phyloP scores from a whole-genome alignment of 345 rosid genomes.

The Populus tremula region DNA sequence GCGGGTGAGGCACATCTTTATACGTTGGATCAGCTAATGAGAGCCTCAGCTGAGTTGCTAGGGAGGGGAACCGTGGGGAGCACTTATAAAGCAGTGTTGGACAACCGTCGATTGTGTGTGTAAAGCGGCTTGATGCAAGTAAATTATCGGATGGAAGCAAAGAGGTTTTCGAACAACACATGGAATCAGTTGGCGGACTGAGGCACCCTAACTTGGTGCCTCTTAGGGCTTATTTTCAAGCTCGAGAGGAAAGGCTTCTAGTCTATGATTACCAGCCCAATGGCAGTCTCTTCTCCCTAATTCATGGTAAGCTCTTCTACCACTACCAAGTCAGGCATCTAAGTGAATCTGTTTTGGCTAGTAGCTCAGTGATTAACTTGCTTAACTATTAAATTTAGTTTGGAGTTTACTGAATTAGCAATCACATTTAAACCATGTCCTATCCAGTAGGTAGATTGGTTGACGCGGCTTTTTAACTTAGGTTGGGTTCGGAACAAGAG shows the following conservation, averaged over 20 bases:
- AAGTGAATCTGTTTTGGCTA: not conserved
- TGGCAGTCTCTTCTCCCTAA: slow-evolving; percentile 81
- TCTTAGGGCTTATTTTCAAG: slow-evolving; percentile 79
- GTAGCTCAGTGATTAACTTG: not conserved
- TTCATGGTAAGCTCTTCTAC: slow-evolving; percentile 54
- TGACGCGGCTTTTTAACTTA: too few relatives aligned
- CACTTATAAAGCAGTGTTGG: slow-evolving; percentile 84
- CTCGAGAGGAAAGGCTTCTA: slow-evolving; percentile 74
- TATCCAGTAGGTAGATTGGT: too few relatives aligned
- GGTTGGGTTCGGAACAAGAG: too few relatives aligned
- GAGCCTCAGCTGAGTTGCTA: slow-evolving; percentile 88
- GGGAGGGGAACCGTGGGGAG: slow-evolving; percentile 77
- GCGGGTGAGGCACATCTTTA: slow-evolving; percentile 82
- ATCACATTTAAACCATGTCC: too few relatives aligned
- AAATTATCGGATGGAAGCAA: slow-evolving; percentile 53
- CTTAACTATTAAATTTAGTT: too few relatives aligned
- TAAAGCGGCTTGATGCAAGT: slow-evolving; percentile 72
- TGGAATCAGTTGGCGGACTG: slow-evolving; percentile 94
- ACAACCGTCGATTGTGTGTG: slow-evolving; percentile 67
- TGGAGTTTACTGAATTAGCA: too few relatives aligned
- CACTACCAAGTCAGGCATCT: not conserved
- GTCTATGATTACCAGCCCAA: slow-evolving; percentile 86
- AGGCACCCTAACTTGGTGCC: slow-evolving; percentile 93
- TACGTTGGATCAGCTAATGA: slow-evolving; percentile 89
- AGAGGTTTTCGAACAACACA: slow-evolving; percentile 70